Evolutionary conservation across 805 yeast species (phyloP).

Genomic region (Schwanniomyces polymorphus): DNA sequence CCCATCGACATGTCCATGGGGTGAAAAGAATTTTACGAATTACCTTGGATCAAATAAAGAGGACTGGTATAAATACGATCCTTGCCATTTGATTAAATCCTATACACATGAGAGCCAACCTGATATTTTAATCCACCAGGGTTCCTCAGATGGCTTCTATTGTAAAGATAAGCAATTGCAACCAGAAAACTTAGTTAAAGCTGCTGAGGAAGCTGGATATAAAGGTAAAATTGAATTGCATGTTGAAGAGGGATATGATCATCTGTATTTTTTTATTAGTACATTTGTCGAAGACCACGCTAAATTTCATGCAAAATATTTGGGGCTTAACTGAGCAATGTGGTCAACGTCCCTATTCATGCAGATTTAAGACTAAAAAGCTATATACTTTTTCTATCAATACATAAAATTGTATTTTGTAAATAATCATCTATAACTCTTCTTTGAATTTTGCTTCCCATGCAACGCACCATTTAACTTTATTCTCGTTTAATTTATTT

Average conservation of each 20-base stretch:
- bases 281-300: conserved; percentile 83
- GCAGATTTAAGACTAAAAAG: not conserved
- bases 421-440: not conserved
- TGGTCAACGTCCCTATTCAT: not conserved
- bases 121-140: conserved; percentile 77
- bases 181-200: conserved; percentile 69
- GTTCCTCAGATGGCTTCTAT: conserved; percentile 76
- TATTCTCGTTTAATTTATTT: conserved; percentile 51
- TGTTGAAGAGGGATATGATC: conserved; percentile 83
- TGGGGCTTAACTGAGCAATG: conserved; percentile 28
- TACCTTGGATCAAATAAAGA: conserved; percentile 67
- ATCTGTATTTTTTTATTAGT: conserved; percentile 83
- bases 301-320: conserved; percentile 76
- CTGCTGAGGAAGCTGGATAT: conserved; percentile 57
- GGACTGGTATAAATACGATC: conserved; percentile 78
- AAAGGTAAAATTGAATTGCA: conserved; percentile 59
- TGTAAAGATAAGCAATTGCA: conserved; percentile 59
- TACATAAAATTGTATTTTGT: not conserved
- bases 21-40: conserved; percentile 75
- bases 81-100: conserved; percentile 66
- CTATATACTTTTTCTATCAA: not conserved
- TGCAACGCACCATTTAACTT: conserved; percentile 56
- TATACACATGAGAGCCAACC: conserved; percentile 55
- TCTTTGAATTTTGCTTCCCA: conserved; percentile 50
- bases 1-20: conserved; percentile 84